Base-by-base conservation (phyloP, 2,329 filamentous ascomycete species). In the Geosmithia morbida region DNA sequence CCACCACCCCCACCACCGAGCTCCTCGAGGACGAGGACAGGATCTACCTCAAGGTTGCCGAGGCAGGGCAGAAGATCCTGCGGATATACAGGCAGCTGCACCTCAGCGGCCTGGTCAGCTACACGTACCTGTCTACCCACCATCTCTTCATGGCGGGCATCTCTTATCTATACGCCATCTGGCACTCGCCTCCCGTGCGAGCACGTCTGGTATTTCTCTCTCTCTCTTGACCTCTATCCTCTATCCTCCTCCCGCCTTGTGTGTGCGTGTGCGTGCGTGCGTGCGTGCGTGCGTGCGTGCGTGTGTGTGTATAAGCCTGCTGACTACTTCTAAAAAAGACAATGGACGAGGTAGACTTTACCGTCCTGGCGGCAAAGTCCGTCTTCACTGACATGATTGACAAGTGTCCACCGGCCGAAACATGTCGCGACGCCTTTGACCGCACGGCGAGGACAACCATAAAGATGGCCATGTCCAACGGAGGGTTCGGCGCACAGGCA, bases 81-180 rank as follows among this genome's bases (percentile, higher is more conserved):
- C 85, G 89, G 51, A 74, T 96, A 37, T 97, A 97, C 63, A 75
- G 90, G 46, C 87, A 95, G 59, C 69, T 97, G 50, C 90, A 97
- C 63, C 74, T 89, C 10, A 79, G 87, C 49, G 84, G 87, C 46
- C 74, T 96, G 41, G 90, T 97, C 48, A 97, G 95, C 64, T 95
- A 96, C 61, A 97, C 90, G 0, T 97, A 94, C 62, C 69, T 97
- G 47, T 89, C 92, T 2, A 96, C 92, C 0, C 90, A 97, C 61
- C 89, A 97, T 64, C 72, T 97, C 7, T 97, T 97, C 67, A 96
- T 95, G 85, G 90, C 90, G 26, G 90, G 89, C 66, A 83, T 97
- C 50, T 94, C 90, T 20, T 97, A 96, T 62, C 73, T 97, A 2
- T 97, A 96, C 63, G 89, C 92, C 18, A 92, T 97, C 49, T 97